Conservation (phyloP, 768 basidiomycete genomes). For the Tubosaeta sp. region DNA sequence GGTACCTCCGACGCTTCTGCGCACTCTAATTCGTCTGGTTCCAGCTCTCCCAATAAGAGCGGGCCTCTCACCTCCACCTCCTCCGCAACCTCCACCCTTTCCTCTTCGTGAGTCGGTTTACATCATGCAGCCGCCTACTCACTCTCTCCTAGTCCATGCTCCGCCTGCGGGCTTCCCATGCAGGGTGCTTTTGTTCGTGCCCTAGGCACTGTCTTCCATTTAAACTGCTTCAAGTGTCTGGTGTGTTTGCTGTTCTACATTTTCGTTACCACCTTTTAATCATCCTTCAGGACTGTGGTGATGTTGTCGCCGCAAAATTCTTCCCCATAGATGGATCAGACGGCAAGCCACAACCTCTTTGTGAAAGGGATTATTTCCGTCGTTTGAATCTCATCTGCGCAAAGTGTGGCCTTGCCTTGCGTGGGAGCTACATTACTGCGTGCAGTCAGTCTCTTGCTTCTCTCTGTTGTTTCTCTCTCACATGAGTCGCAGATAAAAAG, state of each 20-base stretch:
- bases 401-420: slow-evolving; percentile 89
- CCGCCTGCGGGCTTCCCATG: slow-evolving; percentile 76
- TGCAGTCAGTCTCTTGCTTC: slow-evolving; percentile 66
- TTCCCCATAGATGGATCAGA: slow-evolving; percentile 95
- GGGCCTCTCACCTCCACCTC: slow-evolving; percentile 51
- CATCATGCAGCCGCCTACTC: slow-evolving; percentile 6
- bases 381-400: slow-evolving; percentile 94
- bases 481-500: slow-evolving; percentile 72
- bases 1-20: slow-evolving; percentile 48
- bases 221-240: slow-evolving; percentile 98
- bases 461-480: slow-evolving; percentile 7
- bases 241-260: slow-evolving; percentile 44
- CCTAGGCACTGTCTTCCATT: slow-evolving; percentile 86
- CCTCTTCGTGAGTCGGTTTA: slow-evolving; percentile 51
- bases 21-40: slow-evolving; percentile 51
- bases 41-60: slow-evolving; percentile 36
- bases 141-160: slow-evolving; percentile 51
- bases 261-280: background rate
- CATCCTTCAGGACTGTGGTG: slow-evolving; percentile 78
- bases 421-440: slow-evolving; percentile 98
- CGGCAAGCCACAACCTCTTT: slow-evolving; percentile 88
- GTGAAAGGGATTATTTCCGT: slow-evolving; percentile 97
- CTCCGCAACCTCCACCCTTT: slow-evolving; percentile 49
- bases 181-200: slow-evolving; percentile 97
- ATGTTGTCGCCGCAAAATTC: slow-evolving; percentile 96